Evolutionary conservation across 2,329 filamentous ascomycete species (phyloP).

Genomic region (Trichoderma sp.): DNA sequence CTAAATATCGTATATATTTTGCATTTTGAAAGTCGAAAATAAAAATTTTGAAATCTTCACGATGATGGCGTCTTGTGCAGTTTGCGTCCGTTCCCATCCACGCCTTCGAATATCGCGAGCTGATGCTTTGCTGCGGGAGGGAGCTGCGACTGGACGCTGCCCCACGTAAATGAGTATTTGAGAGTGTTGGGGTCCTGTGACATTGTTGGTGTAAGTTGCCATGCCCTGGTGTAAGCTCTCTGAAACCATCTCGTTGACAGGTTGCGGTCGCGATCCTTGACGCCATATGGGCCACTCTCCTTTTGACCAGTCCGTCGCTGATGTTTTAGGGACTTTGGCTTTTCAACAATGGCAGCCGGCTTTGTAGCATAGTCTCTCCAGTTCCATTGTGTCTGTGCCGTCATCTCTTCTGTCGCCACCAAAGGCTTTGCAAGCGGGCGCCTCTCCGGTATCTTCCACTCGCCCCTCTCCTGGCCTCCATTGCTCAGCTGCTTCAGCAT

Average conservation of each 20-base stretch:
- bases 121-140: constrained; percentile 34
- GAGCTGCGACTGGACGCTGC: constrained; percentile 30
- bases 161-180: constrained; percentile 46
- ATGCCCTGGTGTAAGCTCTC: constrained; percentile 46
- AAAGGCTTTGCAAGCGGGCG: constrained; percentile 25
- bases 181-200: constrained; percentile 32
- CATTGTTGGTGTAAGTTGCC: constrained; percentile 45
- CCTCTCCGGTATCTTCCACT: constrained; percentile 39
- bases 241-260: constrained; percentile 42
- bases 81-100: constrained; percentile 33
- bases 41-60: constrained; percentile 5
- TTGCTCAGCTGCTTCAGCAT: constrained; percentile 45
- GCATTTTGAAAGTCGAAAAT: neutral
- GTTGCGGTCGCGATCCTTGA: constrained; percentile 32
- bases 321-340: constrained; percentile 32
- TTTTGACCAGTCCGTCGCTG: constrained; percentile 35
- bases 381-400: constrained; percentile 30
- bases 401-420: neutral
- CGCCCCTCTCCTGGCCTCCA: constrained; percentile 37
- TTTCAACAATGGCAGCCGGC: constrained; percentile 40
- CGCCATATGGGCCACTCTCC: constrained; percentile 38
- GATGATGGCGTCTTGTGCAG: constrained; percentile 3
- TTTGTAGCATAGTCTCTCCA: constrained; percentile 43
- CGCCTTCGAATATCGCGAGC: constrained; percentile 47
- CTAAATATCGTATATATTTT: constrained; percentile 19